Evolutionary conservation across 2,329 filamentous ascomycete species (phyloP).

Genomic region (Fusarium succisae): DNA sequence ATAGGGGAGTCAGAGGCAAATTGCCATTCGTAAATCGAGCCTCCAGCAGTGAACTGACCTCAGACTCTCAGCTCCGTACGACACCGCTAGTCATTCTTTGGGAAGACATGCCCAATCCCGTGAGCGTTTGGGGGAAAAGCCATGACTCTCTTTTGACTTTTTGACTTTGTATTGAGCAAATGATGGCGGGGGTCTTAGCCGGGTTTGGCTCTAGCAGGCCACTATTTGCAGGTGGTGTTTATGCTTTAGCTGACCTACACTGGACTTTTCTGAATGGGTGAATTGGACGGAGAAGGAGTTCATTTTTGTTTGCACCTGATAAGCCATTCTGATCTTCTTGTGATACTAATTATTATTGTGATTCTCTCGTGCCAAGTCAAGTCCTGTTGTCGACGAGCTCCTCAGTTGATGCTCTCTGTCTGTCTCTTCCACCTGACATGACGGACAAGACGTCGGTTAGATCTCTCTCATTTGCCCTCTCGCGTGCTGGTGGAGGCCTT

Average conservation of each 20-base stretch:
- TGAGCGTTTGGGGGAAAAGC: constrained; percentile 2
- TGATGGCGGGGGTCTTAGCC: constrained; percentile 24
- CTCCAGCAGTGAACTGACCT: not conserved
- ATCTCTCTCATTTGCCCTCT: constrained; percentile 44
- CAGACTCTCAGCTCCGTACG: not conserved
- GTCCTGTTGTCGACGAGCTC: constrained; percentile 33
- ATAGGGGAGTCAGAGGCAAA: not conserved
- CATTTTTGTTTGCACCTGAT: not conserved
- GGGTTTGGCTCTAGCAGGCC: constrained; percentile 22
- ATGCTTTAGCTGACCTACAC: constrained; percentile 9
- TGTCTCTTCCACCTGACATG: not conserved
- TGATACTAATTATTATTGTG: not conserved
- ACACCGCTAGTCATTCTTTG: not conserved
- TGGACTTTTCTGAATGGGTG: not conserved
- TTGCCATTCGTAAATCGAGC: not conserved
- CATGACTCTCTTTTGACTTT: constrained; percentile 30
- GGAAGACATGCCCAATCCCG: constrained; percentile 2
- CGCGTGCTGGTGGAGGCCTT: constrained; percentile 37
- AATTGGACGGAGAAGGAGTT: not conserved
- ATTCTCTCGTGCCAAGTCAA: constrained; percentile 2
- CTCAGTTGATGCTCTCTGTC: constrained; percentile 26
- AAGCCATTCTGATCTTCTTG: not conserved
- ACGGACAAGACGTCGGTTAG: constrained; percentile 25
- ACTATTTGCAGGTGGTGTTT: constrained; percentile 28
- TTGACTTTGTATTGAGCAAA: constrained; percentile 27